These are phyloP conservation scores for Fusarium metavorans DNA, from an alignment of 2,329 filamentous ascomycete species.

Conservation along the genomic window DNA sequence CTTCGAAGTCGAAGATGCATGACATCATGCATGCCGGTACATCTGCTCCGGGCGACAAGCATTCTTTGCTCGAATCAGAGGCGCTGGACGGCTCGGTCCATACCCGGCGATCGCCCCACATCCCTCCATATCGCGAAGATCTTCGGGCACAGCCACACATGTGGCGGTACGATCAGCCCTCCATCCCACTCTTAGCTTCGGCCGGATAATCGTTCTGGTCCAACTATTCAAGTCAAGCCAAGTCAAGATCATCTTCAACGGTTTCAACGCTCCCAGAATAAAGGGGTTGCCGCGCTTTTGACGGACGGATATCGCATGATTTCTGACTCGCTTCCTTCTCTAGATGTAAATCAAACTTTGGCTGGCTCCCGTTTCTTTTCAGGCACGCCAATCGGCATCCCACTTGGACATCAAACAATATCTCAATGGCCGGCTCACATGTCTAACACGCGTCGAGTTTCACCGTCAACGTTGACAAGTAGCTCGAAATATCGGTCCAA, in stretches of 20 bases:
- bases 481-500: background rate
- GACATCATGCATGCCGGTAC: conserved; percentile 40
- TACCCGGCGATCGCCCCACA: conserved; percentile 17
- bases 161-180: conserved; percentile 10
- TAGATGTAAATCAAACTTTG: background rate
- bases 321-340: background rate
- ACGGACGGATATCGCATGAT: background rate
- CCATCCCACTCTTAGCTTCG: background rate
- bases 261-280: background rate
- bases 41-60: conserved; percentile 31
- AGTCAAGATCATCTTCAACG: background rate
- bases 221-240: background rate
- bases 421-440: background rate
- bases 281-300: background rate
- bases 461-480: background rate
- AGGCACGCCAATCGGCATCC: background rate
- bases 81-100: conserved; percentile 5
- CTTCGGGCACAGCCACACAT: conserved; percentile 18
- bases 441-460: background rate
- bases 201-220: background rate
- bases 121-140: conserved; percentile 16
- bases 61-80: conserved; percentile 23
- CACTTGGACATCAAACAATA: background rate
- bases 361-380: background rate
- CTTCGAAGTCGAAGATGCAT: conserved; percentile 4